Evolutionary conservation across 352 stramenopile species (phyloP).

Genomic region (Globisporangium nodosum): DNA sequence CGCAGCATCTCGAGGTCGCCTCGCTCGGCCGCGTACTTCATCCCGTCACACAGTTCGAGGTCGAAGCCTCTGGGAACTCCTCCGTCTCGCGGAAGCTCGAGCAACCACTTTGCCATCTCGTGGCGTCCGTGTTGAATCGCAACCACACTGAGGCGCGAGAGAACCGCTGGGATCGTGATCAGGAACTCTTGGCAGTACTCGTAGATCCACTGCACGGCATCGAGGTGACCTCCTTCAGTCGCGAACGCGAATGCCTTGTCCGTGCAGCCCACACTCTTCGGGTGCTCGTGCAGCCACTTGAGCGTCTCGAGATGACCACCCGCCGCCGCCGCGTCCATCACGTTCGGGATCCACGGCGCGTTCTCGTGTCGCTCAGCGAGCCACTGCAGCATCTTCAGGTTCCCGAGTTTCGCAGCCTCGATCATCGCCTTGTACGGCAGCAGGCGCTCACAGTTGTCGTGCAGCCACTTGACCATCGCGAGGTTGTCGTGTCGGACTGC

Average conservation of each 20-base stretch:
- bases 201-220: neutral
- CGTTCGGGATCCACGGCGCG: neutral
- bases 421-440: conserved; percentile 1
- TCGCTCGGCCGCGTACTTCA: too few relatives aligned
- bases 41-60: too few relatives aligned
- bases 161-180: too few relatives aligned
- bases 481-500: neutral
- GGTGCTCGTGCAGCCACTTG: neutral
- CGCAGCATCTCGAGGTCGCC: too few relatives aligned
- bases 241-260: neutral
- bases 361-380: neutral
- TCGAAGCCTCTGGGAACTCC: too few relatives aligned
- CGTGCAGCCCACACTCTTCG: neutral
- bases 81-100: too few relatives aligned
- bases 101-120: too few relatives aligned
- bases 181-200: neutral
- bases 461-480: neutral
- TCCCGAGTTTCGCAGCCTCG: neutral
- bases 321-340: neutral
- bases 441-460: neutral
- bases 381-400: conserved; percentile 2
- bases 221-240: neutral
- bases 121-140: too few relatives aligned
- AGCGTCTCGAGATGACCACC: neutral
- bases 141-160: too few relatives aligned